These are phyloP conservation scores for Corrigiola litoralis DNA, from an alignment of 179 eudicot species.

Conservation along the genomic window DNA sequence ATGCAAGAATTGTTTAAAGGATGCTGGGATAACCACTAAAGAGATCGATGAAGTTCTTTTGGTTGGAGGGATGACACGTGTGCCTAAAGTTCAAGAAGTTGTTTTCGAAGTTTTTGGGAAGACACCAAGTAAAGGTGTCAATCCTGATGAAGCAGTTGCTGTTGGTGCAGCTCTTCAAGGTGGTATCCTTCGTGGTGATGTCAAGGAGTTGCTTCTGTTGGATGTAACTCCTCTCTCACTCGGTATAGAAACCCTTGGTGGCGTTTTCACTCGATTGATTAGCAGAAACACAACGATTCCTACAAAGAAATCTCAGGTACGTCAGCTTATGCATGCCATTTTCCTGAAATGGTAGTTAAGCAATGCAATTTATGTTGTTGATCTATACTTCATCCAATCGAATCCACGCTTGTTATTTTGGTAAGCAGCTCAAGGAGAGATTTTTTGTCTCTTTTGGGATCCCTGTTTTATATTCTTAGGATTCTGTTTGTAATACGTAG, in stretches of 20 bases:
- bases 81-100: conserved; percentile 37
- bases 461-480: no score
- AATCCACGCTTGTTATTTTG: no score
- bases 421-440: no score
- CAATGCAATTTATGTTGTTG: neutral
- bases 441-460: no score
- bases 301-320: conserved; percentile 38
- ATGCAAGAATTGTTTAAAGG: conserved; percentile 36
- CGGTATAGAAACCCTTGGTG: conserved; percentile 42
- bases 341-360: neutral
- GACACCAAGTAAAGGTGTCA: conserved; percentile 35
- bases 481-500: no score
- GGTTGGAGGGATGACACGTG: conserved; percentile 41
- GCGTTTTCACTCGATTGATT: conserved; percentile 37
- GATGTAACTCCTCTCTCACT: conserved; percentile 43
- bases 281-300: conserved; percentile 37
- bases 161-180: conserved; percentile 43
- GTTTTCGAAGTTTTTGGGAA: conserved; percentile 33
- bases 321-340: neutral
- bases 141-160: conserved; percentile 41
- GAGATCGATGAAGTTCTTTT: conserved; percentile 36
- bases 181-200: conserved; percentile 39
- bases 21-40: conserved; percentile 32
- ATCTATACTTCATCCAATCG: no score
- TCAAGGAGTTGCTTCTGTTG: conserved; percentile 33